Evolutionary conservation across 1,284 basidiomycete genomes (phyloP).

Genomic region (Xerocomus nothofagi): DNA sequence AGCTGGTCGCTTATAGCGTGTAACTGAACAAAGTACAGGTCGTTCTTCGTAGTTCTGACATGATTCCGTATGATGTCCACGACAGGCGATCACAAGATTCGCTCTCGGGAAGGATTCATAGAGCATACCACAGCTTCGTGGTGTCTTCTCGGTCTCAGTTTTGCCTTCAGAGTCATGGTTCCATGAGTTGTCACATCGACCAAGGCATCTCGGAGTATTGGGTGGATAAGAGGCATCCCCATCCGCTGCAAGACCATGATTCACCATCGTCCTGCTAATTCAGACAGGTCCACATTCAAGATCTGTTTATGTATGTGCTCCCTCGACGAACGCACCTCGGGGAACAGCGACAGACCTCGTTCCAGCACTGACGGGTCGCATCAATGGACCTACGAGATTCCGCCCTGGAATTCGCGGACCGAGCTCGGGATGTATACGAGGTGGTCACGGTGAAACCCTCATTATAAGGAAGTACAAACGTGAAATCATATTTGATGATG

Average conservation of each 20-base stretch:
- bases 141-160: background rate
- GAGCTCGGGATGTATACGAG: slow-evolving; percentile 9
- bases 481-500: background rate
- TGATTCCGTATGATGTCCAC: background rate
- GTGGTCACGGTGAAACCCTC: background rate
- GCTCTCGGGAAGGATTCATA: background rate
- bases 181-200: background rate
- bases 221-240: background rate
- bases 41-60: background rate
- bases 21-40: background rate
- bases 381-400: background rate
- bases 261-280: background rate
- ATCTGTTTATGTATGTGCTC: no score
- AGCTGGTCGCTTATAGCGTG: slow-evolving; percentile 3
- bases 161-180: background rate
- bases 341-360: background rate
- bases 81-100: background rate
- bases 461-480: background rate
- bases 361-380: background rate
- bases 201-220: no score
- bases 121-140: background rate
- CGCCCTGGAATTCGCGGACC: background rate
- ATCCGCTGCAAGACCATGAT: background rate
- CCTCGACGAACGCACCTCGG: background rate
- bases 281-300: background rate